Evolutionary conservation across 805 yeast species (phyloP).

Genomic region (Candida sanyiensis): DNA sequence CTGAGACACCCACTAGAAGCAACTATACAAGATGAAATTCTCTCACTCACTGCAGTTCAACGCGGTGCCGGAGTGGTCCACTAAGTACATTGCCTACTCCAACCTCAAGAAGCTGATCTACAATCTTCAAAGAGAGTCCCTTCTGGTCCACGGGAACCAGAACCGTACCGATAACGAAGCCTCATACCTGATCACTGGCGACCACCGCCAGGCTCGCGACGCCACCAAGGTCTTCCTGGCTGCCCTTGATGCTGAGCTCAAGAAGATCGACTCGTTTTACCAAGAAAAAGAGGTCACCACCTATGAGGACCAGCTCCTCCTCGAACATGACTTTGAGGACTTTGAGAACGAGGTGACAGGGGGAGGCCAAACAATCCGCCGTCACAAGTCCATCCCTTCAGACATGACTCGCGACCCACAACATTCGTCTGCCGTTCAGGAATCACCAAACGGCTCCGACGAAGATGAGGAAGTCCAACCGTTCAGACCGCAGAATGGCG

Average conservation of each 20-base stretch:
- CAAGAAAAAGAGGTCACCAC: conserved; percentile 57
- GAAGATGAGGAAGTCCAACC: conserved; percentile 13
- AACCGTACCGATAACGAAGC: conserved; percentile 22
- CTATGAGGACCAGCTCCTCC: conserved; percentile 45
- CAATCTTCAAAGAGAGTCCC: conserved; percentile 64
- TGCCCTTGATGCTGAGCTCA: conserved; percentile 73
- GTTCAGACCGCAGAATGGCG: conserved; percentile 8
- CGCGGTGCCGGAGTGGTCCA: conserved; percentile 98
- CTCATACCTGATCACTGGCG: conserved; percentile 28
- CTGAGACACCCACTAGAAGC: background rate
- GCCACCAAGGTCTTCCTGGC: conserved; percentile 56
- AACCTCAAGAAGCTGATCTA: conserved; percentile 81
- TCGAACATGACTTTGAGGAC: conserved; percentile 57
- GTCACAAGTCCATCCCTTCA: conserved; percentile 17
- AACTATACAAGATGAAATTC: conserved; percentile 89
- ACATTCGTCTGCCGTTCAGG: background rate
- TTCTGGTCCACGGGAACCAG: conserved; percentile 11
- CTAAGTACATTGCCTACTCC: conserved; percentile 85
- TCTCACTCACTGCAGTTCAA: conserved; percentile 92
- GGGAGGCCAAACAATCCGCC: conserved; percentile 6
- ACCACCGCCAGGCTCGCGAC: conserved; percentile 32
- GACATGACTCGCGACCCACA: conserved; percentile 1
- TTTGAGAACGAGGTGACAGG: conserved; percentile 38
- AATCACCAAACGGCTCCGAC: conserved; percentile 4
- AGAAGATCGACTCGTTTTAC: conserved; percentile 73